Base-by-base conservation (phyloP, 768 basidiomycete species). In the Rhizopogon vulgaris region DNA sequence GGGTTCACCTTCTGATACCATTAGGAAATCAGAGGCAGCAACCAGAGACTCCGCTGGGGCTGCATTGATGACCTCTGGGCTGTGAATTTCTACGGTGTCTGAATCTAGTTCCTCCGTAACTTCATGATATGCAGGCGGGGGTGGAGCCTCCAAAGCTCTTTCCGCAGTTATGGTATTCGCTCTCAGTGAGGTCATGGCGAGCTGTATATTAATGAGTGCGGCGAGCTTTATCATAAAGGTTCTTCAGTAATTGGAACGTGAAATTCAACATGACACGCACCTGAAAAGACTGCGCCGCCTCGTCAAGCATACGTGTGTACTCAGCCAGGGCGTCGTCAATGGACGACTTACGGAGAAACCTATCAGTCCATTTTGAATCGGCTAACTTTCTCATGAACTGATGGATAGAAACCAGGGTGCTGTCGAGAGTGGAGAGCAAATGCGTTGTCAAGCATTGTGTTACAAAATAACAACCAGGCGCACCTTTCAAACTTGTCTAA, bases 271-370 rank as follows among this genome's bases (percentile, higher is more conserved):
- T 47, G 12, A 38, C 15, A 6, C 52, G 22, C 53, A 74, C 78
- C 68, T 78, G 77, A 52, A 78, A 77, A 8, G 76, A 70, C 43
- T 72, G 71, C 10, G 72, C 68, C 10, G 78, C 74, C 22, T 78
- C 77, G 22, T 76, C 71, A 32, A 78, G 58, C 42, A 63, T 60
- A 17, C 49, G 58, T 34, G 65, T 60, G 42, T 69, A 70, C 7
- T 69, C 64, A 2, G 38, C 58, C 4, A 78, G 62, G 3, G 74
- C 67, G 32, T 59, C 61, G 51, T 78, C 75, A 14, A 77, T 76
- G 0, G 65, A 63, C 12, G 52, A 59, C 53, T 73, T 78, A 36
- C 69, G 68, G 36, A 73, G 59, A 24, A 78, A 67, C 6, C 74
- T 70, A 12, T 62, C 63, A 14, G 53, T 64, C 77, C 78, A 78